These are phyloP conservation scores for Cytospora schulzeri DNA, from an alignment of 2,329 filamentous ascomycete genomes.

Conservation along the genomic window DNA sequence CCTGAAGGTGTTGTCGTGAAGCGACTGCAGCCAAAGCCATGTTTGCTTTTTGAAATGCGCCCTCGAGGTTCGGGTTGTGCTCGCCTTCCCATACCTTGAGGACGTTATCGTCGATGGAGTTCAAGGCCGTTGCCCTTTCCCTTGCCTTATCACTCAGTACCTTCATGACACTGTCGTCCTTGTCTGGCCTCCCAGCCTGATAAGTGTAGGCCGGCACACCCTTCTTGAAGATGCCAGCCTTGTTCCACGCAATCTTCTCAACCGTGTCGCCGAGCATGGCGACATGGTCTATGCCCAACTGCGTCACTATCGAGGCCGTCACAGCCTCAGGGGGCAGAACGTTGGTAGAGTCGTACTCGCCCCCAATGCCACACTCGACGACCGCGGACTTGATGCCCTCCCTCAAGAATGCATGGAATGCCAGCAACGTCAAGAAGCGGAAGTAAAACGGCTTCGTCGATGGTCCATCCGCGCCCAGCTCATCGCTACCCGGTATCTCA, in stretches of 20 bases:
- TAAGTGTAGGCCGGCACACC: slow-evolving; percentile 63
- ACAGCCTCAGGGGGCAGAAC: slow-evolving; percentile 67
- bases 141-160: slow-evolving; percentile 50
- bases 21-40: slow-evolving; percentile 55
- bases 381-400: slow-evolving; percentile 79
- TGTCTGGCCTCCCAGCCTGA: slow-evolving; percentile 46
- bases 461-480: slow-evolving; percentile 55
- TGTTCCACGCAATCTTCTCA: slow-evolving; percentile 86
- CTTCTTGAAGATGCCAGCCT: slow-evolving; percentile 81
- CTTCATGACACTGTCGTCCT: slow-evolving; percentile 31
- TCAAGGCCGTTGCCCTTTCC: slow-evolving; percentile 53
- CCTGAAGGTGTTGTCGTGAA: slow-evolving; percentile 47
- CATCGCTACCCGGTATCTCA: slow-evolving; percentile 43
- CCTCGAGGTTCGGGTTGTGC: slow-evolving; percentile 48
- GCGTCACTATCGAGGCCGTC: slow-evolving; percentile 73
- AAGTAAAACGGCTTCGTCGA: slow-evolving; percentile 86
- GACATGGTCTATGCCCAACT: slow-evolving; percentile 83
- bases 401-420: slow-evolving; percentile 77
- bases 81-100: slow-evolving; percentile 33
- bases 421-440: slow-evolving; percentile 85
- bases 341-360: slow-evolving; percentile 92
- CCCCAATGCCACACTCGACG: slow-evolving; percentile 92
- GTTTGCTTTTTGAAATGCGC: slow-evolving; percentile 60
- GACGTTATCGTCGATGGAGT: slow-evolving; percentile 44
- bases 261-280: slow-evolving; percentile 78